These are phyloP conservation scores for Camellia lanceoleosa DNA, from an alignment of 148 eudicot species.

Conservation along the genomic window DNA sequence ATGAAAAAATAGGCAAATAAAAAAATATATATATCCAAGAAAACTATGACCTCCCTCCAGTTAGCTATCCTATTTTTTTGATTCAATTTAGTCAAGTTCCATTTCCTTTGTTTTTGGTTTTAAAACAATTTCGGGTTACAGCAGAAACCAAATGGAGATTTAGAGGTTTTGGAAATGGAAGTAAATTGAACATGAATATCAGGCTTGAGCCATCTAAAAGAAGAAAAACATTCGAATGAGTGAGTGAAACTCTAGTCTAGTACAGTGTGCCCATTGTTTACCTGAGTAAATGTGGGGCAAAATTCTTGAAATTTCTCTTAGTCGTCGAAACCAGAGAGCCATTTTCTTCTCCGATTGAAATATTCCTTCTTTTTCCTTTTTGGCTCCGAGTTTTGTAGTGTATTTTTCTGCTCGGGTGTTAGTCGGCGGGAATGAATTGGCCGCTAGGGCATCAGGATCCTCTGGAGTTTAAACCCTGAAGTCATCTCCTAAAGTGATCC, in stretches of 20 bases:
- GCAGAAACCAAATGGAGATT: background rate
- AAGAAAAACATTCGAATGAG: background rate
- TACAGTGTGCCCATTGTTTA: background rate
- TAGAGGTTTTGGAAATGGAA: background rate
- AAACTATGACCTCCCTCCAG: background rate
- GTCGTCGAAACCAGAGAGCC: conserved; percentile 33
- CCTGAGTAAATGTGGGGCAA: conserved; percentile 28
- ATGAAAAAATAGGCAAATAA: background rate
- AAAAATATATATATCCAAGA: background rate
- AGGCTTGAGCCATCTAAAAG: background rate
- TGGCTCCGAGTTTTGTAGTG: too few species aligned
- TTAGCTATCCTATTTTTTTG: background rate
- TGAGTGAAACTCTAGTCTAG: background rate
- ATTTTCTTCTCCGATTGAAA: conserved; percentile 4
- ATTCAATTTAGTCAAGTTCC: background rate
- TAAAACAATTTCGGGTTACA: background rate
- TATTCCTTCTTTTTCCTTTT: too few species aligned
- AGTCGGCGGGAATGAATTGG: too few species aligned
- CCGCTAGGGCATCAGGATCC: too few species aligned
- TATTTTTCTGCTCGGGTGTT: too few species aligned
- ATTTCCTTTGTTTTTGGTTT: background rate
- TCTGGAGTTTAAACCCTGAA: too few species aligned
- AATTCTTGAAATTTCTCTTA: conserved; percentile 27
- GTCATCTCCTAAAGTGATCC: too few species aligned
- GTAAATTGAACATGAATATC: background rate